Conservation (phyloP, 2,329 filamentous ascomycete species). For the Aspergillus pseudonomiae region DNA sequence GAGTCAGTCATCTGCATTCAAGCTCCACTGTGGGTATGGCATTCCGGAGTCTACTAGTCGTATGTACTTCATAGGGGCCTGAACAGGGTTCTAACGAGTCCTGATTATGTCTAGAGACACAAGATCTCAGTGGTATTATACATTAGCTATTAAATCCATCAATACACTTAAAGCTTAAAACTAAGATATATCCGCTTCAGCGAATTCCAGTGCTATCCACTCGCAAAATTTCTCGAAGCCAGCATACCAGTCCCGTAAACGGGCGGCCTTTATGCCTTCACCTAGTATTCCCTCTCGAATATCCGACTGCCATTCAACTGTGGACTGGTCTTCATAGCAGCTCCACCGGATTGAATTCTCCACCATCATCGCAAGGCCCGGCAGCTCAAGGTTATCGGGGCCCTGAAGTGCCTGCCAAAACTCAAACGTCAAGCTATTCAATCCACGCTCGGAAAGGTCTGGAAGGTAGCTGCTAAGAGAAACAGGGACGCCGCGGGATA, state of each 20-base stretch:
- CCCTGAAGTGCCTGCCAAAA: constrained; percentile 93
- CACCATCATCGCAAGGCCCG: constrained; percentile 80
- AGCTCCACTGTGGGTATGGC: background rate
- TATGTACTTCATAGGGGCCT: background rate
- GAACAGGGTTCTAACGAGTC: background rate
- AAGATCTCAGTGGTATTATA: background rate
- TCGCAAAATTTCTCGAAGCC: constrained; percentile 90
- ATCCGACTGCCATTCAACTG: constrained; percentile 71
- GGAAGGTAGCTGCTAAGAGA: constrained; percentile 90
- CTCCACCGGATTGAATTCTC: constrained; percentile 94
- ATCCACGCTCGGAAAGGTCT: constrained; percentile 81
- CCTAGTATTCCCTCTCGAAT: constrained; percentile 76
- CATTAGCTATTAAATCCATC: background rate
- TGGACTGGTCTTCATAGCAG: constrained; percentile 77
- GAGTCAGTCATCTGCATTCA: background rate
- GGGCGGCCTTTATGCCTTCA: constrained; percentile 68
- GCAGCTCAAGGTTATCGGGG: constrained; percentile 87
- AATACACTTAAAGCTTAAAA: background rate
- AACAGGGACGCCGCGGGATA: constrained; percentile 82
- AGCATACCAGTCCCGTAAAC: constrained; percentile 75
- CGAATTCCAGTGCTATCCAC: constrained; percentile 83
- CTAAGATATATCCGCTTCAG: constrained; percentile 48
- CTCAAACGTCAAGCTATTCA: constrained; percentile 82
- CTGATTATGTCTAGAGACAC: background rate
- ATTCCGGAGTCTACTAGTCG: no score